Base-by-base conservation (phyloP, 805 yeast genomes). In the Candida vaughaniae region DNA sequence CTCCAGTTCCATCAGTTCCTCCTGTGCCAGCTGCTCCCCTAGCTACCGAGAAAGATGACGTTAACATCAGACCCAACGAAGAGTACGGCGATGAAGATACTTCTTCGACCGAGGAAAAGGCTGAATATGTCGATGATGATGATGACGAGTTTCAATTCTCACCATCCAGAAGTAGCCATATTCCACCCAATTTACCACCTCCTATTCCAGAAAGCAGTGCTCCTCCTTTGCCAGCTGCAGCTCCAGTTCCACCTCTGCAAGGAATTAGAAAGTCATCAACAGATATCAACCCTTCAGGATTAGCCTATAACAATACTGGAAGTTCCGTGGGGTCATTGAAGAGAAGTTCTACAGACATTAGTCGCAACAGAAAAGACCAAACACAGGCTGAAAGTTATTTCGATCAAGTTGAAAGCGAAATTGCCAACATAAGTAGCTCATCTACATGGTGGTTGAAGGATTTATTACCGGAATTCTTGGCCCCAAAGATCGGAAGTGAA, bases 391-490 rank as follows among this genome's bases (percentile, higher is more conserved):
- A 58, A 5, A 16, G 36, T 2, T 39, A 49, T 12, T 35, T 56
- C 19, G 48, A 42, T 6, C 53, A 50, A 5, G 36, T 67, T 16
- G 60, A 62, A 31, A 43, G 36, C 19, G 71, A 66, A 40, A 38
- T 65, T 12, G 58, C 49, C 7, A 52, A 54, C 29, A 46, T 58
- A n/a, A 46, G 46, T 5, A 52, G 51, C 3, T 31, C 39, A 3
- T 31, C 35, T 9, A 31, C 14, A 12, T 89, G 96, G 96, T 86
- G 93, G 91, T 47, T 77, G 11, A 61, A 61, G 8, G 66, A 73
- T 11, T 71, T 72, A 6, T 62, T 80, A 5, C 95, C 95, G 2
- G 74, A 77, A 0, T 53, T 63, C 12, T 53, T 81, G 17, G 56
- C 62, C 2, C 19, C 55, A 1, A 64, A 60, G 33, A 57, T 62